phyloP scores from a whole-genome alignment of 495 filamentous ascomycete genomes.

The Baudoinia panamericana region DNA sequence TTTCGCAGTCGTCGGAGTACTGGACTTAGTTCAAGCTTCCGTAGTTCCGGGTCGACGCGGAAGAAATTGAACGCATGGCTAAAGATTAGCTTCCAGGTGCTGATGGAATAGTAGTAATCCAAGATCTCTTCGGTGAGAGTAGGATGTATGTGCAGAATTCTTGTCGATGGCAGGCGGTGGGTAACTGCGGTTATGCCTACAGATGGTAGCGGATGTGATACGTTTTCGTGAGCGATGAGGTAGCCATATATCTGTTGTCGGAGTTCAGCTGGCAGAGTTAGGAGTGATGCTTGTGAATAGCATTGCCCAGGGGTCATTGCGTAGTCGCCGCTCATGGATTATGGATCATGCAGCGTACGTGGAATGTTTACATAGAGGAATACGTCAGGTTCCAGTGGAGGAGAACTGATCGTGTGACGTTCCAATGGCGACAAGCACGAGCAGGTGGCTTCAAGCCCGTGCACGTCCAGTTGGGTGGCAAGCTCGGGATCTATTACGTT shows the following conservation, averaged over 20 bases:
- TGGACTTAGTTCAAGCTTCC: conserved; percentile 1
- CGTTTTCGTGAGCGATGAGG: conserved; percentile 5
- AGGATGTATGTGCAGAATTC: conserved; percentile 12
- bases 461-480: too few species aligned
- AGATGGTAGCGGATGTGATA: conserved; percentile 17
- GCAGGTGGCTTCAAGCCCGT: too few species aligned
- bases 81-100: conserved; percentile 21
- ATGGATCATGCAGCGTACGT: too few species aligned
- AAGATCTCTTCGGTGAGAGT: conserved; percentile 15
- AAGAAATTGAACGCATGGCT: conserved; percentile 23
- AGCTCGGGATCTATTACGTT: too few species aligned
- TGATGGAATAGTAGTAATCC: conserved; percentile 15
- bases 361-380: too few species aligned
- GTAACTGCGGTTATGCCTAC: conserved; percentile 19
- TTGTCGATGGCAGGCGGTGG: conserved; percentile 10
- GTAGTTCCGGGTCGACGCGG: conserved; percentile 18
- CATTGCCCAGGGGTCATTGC: too few species aligned
- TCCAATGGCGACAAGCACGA: too few species aligned
- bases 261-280: conserved; percentile 18
- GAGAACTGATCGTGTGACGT: too few species aligned
- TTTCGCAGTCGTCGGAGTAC: conserved; percentile 11
- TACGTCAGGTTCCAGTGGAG: too few species aligned
- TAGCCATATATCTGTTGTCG: conserved; percentile 19
- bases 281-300: too few species aligned
- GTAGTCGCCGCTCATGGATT: too few species aligned